Conservation (phyloP, 1,284 basidiomycete genomes). For the Fomitopsis schrenkii region DNA sequence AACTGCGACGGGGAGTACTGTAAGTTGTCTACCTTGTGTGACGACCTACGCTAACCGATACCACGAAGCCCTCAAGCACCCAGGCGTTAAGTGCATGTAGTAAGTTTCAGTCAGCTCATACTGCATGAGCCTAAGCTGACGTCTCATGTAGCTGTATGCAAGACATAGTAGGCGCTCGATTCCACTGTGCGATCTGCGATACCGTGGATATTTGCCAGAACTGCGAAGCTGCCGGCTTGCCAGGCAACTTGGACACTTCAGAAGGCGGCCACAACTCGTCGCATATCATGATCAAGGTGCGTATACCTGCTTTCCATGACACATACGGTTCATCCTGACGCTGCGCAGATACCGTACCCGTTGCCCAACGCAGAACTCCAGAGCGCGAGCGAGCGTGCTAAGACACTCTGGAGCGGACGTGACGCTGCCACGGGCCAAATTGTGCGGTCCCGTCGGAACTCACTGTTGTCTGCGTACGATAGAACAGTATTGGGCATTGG, state of each 20-base stretch:
- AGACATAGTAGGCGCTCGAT: slow-evolving; percentile 86
- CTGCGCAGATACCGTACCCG: slow-evolving; percentile 74
- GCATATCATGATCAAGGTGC: slow-evolving; percentile 90
- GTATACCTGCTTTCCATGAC: not conserved
- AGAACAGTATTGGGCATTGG: slow-evolving; percentile 59
- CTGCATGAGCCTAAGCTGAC: not conserved
- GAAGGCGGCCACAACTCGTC: slow-evolving; percentile 76
- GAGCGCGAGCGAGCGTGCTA: slow-evolving; percentile 54
- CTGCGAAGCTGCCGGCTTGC: slow-evolving; percentile 82
- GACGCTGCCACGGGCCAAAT: slow-evolving; percentile 56
- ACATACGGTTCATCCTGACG: not conserved
- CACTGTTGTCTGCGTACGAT: slow-evolving; percentile 50
- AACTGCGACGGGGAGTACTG: slow-evolving; percentile 56
- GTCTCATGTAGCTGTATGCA: slow-evolving; percentile 63
- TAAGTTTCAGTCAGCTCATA: slow-evolving; percentile 34
- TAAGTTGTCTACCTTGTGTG: slow-evolving; percentile 30
- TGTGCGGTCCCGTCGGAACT: slow-evolving; percentile 43
- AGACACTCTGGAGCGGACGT: slow-evolving; percentile 71
- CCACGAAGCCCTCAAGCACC: slow-evolving; percentile 59
- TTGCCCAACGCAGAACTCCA: slow-evolving; percentile 71
- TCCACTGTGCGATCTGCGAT: slow-evolving; percentile 87
- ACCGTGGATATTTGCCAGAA: slow-evolving; percentile 83
- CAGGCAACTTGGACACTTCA: slow-evolving; percentile 71
- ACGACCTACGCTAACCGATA: not conserved
- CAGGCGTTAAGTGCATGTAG: slow-evolving; percentile 74